These are phyloP conservation scores for Nakazawaea molendinolei DNA, from an alignment of 805 yeast genomes.

Conservation along the genomic window DNA sequence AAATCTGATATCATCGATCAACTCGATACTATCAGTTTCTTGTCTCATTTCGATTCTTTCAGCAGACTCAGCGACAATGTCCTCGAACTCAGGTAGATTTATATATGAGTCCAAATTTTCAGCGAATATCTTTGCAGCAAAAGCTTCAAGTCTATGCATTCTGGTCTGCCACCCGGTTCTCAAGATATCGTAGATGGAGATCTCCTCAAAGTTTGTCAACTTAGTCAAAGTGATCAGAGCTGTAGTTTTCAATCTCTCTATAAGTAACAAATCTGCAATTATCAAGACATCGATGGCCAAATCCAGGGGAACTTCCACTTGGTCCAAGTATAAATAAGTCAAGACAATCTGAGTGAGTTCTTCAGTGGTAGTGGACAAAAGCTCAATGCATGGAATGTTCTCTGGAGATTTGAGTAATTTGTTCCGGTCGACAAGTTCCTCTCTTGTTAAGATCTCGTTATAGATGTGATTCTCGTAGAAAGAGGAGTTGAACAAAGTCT, in stretches of 20 bases:
- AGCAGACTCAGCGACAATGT: conserved; percentile 37
- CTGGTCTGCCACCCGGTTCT: conserved; percentile 64
- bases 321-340: conserved; percentile 55
- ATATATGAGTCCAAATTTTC: conserved; percentile 33
- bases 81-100: conserved; percentile 30
- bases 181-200: conserved; percentile 47
- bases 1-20: conserved; percentile 71
- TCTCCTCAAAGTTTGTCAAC: conserved; percentile 15
- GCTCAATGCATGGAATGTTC: conserved; percentile 17
- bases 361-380: conserved; percentile 13
- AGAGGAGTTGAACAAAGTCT: conserved; percentile 51
- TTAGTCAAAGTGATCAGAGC: conserved; percentile 46
- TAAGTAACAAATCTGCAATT: conserved; percentile 51
- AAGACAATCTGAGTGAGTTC: conserved; percentile 45
- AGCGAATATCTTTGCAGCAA: conserved; percentile 54
- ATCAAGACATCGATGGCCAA: conserved; percentile 49
- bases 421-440: conserved; percentile 18
- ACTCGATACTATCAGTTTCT: conserved; percentile 74
- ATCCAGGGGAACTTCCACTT: conserved; percentile 38
- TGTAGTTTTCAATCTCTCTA: conserved; percentile 60
- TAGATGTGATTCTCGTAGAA: conserved; percentile 28
- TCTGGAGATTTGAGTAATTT: conserved; percentile 13
- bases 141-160: conserved; percentile 57
- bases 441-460: conserved; percentile 12
- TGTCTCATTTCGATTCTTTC: conserved; percentile 51